A percentile compares a stretch with the other conserved stretches of the same genome.
These are phyloP conservation scores for Podospora conica DNA, from an alignment of 495 filamentous ascomycete species.

Conservation along the genomic window DNA sequence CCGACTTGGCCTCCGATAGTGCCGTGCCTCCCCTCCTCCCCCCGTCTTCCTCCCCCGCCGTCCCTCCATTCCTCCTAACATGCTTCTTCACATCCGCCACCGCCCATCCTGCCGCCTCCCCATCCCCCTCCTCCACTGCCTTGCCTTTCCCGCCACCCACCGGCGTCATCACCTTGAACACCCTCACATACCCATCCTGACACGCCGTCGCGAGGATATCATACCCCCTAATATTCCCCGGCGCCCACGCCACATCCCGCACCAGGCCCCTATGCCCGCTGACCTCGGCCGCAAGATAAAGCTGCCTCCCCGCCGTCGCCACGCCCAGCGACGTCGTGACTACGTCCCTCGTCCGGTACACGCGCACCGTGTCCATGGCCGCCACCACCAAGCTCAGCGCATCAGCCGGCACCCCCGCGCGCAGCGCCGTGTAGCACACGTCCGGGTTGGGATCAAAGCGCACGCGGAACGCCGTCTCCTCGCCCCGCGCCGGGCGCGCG, in stretches of 20 bases:
- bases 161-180: conserved; percentile 72
- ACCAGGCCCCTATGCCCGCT: conserved; percentile 63
- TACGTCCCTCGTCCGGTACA: conserved; percentile 67
- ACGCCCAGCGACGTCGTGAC: conserved; percentile 48
- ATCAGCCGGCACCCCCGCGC: conserved; percentile 69
- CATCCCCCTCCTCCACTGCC: not conserved
- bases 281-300: conserved; percentile 76
- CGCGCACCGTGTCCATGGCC: conserved; percentile 68
- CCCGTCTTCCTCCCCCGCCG: not conserved
- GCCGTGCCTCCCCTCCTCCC: conserved; percentile 14
- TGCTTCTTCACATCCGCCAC: conserved; percentile 26
- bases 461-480: conserved; percentile 80
- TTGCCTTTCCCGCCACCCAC: not conserved
- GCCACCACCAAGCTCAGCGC: conserved; percentile 74
- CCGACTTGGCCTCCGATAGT: conserved; percentile 35
- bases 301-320: conserved; percentile 49
- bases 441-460: conserved; percentile 78
- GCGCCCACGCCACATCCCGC: conserved; percentile 90
- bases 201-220: conserved; percentile 89
- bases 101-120: conserved; percentile 29
- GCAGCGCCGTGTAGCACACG: conserved; percentile 66
- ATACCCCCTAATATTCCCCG: conserved; percentile 75
- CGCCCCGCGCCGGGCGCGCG: conserved; percentile 52
- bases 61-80: conserved; percentile 19
- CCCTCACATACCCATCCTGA: conserved; percentile 80